phyloP scores from a whole-genome alignment of 345 rosid genomes.

The Dovyalis caffra region DNA sequence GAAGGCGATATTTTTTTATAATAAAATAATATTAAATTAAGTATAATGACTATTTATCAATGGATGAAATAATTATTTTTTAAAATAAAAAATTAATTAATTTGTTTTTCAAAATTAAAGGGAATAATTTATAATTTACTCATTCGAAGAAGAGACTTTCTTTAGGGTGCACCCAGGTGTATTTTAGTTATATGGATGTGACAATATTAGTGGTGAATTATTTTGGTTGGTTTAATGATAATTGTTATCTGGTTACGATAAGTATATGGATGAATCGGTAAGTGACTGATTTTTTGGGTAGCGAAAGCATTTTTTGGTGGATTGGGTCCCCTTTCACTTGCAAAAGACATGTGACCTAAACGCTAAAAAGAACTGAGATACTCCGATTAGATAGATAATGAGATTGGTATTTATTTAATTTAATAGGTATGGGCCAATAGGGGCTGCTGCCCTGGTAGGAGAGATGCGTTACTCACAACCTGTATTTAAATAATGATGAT shows the following conservation, averaged over 20 bases:
- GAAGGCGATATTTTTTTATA: too few species aligned
- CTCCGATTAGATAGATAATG: not conserved
- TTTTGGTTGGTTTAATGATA: not conserved
- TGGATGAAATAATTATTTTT: too few species aligned
- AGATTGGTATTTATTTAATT: not conserved
- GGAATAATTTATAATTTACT: too few species aligned
- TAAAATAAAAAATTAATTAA: too few species aligned
- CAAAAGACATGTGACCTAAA: not conserved
- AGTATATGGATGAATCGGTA: not conserved
- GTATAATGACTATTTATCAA: too few species aligned
- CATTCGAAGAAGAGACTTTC: not conserved
- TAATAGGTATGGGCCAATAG: too few species aligned
- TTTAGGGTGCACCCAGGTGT: slow-evolving; percentile 5
- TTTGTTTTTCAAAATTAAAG: too few species aligned
- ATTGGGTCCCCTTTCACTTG: not conserved
- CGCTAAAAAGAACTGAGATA: not conserved
- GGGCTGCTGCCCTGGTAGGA: not conserved
- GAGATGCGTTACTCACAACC: not conserved
- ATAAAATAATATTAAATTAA: too few species aligned
- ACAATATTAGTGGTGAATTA: not conserved
- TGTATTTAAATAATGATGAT: too few species aligned
- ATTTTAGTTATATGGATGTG: not conserved
- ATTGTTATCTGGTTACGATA: not conserved
- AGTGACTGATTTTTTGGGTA: not conserved
- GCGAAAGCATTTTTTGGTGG: not conserved